A percentile compares a stretch with the other conserved stretches of the same genome.
Evolutionary conservation across 805 yeast species (phyloP).

Genomic region (Torulaspora gathmanii): DNA sequence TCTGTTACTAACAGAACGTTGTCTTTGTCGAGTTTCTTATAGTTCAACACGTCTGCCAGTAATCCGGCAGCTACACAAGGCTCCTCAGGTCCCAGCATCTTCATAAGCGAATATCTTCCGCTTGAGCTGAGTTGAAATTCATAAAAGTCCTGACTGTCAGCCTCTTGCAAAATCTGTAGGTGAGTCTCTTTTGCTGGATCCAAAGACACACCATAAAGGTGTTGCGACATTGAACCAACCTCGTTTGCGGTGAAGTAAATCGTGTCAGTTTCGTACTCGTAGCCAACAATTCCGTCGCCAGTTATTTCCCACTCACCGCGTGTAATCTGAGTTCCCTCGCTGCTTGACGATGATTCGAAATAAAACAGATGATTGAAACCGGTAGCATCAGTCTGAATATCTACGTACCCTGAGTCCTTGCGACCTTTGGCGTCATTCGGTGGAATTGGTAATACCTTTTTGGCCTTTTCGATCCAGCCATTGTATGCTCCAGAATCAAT

Average conservation of each 20-base stretch:
- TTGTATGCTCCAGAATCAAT: constrained; percentile 42
- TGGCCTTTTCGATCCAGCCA: constrained; percentile 58
- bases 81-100: constrained; percentile 24
- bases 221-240: constrained; percentile 45
- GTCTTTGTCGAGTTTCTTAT: constrained; percentile 1
- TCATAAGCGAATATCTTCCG: constrained; percentile 41
- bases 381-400: constrained; percentile 46
- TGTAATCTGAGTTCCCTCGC: constrained; percentile 42
- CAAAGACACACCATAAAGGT: constrained; percentile 49
- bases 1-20: constrained; percentile 17
- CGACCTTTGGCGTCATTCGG: constrained; percentile 32
- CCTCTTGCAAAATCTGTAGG: constrained; percentile 20
- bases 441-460: constrained; percentile 40
- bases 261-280: constrained; percentile 42
- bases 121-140: constrained; percentile 52
- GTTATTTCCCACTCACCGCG: constrained; percentile 51
- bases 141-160: constrained; percentile 34
- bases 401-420: constrained; percentile 53
- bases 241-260: constrained; percentile 57
- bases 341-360: constrained; percentile 44
- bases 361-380: constrained; percentile 64
- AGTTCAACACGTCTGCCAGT: constrained; percentile 13
- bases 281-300: constrained; percentile 43
- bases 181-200: constrained; percentile 8
- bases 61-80: constrained; percentile 31